These are phyloP conservation scores for Fusarium acutatum DNA, from an alignment of 2,329 filamentous ascomycete species.

Conservation along the genomic window DNA sequence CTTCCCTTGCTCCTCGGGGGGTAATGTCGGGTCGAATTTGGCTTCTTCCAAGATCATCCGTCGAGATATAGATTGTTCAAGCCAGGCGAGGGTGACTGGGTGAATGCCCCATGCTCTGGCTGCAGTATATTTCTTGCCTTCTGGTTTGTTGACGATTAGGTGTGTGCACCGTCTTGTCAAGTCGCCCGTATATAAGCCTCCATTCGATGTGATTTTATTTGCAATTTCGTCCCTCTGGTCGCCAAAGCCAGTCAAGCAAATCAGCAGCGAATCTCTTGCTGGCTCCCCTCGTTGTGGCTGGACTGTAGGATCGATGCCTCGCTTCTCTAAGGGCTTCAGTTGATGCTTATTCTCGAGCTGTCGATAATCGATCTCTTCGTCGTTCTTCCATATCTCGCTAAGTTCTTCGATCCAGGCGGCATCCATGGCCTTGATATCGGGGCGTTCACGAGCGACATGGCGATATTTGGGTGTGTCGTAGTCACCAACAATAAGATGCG, in stretches of 20 bases:
- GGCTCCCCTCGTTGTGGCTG: conserved; percentile 24
- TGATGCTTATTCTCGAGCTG: conserved; percentile 73
- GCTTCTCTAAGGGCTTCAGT: conserved; percentile 69
- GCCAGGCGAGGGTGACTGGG: conserved; percentile 85
- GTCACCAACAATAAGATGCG: conserved; percentile 90
- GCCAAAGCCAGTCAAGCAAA: conserved; percentile 67
- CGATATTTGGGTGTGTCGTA: conserved; percentile 93
- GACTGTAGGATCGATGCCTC: conserved; percentile 52
- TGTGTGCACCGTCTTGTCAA: conserved; percentile 88
- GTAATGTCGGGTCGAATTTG: conserved; percentile 81
- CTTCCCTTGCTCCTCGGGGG: conserved; percentile 74
- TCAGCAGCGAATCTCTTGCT: conserved; percentile 54
- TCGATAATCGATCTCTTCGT: conserved; percentile 77
- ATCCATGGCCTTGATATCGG: conserved; percentile 84
- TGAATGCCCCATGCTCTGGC: conserved; percentile 85
- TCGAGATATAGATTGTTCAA: conserved; percentile 81
- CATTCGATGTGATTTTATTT: conserved; percentile 71
- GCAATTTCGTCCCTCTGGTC: conserved; percentile 76
- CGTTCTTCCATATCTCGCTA: conserved; percentile 80
- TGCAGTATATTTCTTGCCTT: conserved; percentile 89
- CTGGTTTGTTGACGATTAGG: conserved; percentile 79
- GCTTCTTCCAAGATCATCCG: conserved; percentile 91
- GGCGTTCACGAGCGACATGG: conserved; percentile 89
- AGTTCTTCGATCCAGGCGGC: conserved; percentile 87
- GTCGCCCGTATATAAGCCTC: conserved; percentile 87